Conservation (phyloP, 805 yeast species). For the Candida sithepensis region DNA sequence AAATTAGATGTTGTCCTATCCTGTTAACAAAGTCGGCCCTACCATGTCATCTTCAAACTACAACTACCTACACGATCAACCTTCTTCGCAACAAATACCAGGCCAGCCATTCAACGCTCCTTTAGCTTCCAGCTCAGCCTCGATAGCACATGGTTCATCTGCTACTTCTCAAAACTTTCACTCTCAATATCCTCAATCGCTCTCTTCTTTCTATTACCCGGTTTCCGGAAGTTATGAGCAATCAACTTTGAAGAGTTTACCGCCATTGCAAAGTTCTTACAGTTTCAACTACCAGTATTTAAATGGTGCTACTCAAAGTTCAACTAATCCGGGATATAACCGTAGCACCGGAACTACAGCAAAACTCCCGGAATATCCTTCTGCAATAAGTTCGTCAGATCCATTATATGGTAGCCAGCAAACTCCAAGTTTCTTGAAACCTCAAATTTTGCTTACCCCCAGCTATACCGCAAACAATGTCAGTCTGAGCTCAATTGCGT, state of each 20-base stretch:
- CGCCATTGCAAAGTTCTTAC: not conserved
- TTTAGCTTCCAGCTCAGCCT: not conserved
- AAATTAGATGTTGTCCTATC: not conserved
- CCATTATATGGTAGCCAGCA: not conserved
- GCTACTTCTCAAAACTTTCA: not conserved
- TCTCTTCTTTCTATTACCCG: not conserved
- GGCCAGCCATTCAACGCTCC: not conserved
- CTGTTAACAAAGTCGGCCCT: conserved; percentile 4
- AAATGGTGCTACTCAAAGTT: not conserved
- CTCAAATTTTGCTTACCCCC: conserved; percentile 1
- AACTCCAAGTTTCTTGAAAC: not conserved
- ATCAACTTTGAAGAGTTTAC: not conserved
- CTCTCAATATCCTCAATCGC: conserved; percentile 3
- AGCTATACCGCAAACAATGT: not conserved
- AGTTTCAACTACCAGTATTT: not conserved
- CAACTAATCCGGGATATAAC: not conserved
- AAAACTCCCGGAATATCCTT: not conserved
- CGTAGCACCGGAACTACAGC: not conserved
- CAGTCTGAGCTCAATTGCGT: not conserved
- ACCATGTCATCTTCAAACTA: conserved; percentile 4
- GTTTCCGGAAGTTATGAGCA: conserved; percentile 1
- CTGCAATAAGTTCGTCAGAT: not conserved
- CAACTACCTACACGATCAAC: conserved; percentile 4
- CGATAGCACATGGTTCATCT: not conserved
- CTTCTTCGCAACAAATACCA: not conserved